Percentiles rank a stretch among this genome's conserved stretches.
Evolutionary conservation across 2,329 filamentous ascomycete species (phyloP).

Genomic region (Alternaria angustiovoidea): DNA sequence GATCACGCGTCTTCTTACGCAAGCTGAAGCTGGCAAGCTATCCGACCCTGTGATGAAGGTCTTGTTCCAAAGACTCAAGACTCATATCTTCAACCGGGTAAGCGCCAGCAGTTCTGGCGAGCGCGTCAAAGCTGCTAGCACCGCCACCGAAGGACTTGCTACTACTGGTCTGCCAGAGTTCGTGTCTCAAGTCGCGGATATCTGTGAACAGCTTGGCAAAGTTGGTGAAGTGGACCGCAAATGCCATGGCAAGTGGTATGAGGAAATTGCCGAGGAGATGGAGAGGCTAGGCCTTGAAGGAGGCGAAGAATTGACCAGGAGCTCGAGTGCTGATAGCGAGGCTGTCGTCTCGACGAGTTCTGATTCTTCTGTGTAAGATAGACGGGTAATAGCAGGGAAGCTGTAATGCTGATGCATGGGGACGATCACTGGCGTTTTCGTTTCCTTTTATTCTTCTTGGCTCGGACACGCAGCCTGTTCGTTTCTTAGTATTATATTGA

Average conservation of each 20-base stretch:
- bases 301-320: constrained; percentile 37
- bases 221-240: constrained; percentile 73
- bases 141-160: constrained; percentile 73
- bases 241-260: constrained; percentile 75
- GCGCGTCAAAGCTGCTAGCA: constrained; percentile 73
- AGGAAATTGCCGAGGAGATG: constrained; percentile 67
- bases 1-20: constrained; percentile 60
- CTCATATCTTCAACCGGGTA: constrained; percentile 71
- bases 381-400: background rate
- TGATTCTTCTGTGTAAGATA: constrained; percentile 1
- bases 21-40: constrained; percentile 60
- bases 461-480: background rate
- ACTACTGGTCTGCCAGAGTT: constrained; percentile 77
- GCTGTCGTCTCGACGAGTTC: constrained; percentile 11
- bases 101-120: constrained; percentile 73
- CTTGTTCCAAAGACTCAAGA: constrained; percentile 71
- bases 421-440: constrained; percentile 3
- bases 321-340: constrained; percentile 35
- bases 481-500: background rate
- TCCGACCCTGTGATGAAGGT: constrained; percentile 72
- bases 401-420: background rate
- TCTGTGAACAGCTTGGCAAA: constrained; percentile 72
- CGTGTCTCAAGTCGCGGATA: constrained; percentile 71
- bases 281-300: constrained; percentile 47
- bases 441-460: background rate